Base-by-base conservation (phyloP, 257 asterid genomes). In the Thymus mandschuricus region DNA sequence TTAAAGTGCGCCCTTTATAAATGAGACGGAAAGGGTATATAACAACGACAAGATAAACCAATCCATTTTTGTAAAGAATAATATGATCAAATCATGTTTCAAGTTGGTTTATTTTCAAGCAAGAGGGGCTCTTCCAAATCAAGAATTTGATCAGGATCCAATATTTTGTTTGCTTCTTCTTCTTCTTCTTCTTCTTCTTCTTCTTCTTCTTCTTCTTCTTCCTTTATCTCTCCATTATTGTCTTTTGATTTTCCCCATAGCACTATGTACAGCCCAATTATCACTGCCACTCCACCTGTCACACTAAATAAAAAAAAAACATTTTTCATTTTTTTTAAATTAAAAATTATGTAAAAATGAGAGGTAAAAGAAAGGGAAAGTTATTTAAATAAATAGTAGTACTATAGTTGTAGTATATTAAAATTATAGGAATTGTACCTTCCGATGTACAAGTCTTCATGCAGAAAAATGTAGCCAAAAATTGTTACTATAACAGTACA, bases 381-480 rank as follows among this genome's bases (percentile, higher is more conserved):
- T 21, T 21, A 21, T 21, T 21, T 1, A 7, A 49, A 50, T 3
- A 0, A 21, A 21, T 54, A 21, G 21, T 21, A 21, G 21, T 21
- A 21, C 21, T 21, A 21, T 21, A 21, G 21, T 21, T 21, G 21
- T 21, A 21, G 21, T 21, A 21, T 21, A 21, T 21, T 21, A 21
- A 21, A 21, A 21, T 21, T 21, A 21, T 21, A 21, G 21, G 21
- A 21, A 21, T 21, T 41, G 68, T 84, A 90, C 97, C 96, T 87
- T 76, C 97, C 96, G 11, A 67, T 55, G 78, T 85, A 88, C 78
- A 88, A 72, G 60, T 86, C 81, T 84, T 90, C 96, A 9, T 82
- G 83, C 78, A 78, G 6, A 61, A 90, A 79, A 41, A 80, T 66
- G 60, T 81, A 75, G 11, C 89, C 89, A 12, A 82, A 35, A 34